These are phyloP conservation scores for Abrus pulchellus DNA, from an alignment of 306 rosid species.

Conservation along the genomic window DNA sequence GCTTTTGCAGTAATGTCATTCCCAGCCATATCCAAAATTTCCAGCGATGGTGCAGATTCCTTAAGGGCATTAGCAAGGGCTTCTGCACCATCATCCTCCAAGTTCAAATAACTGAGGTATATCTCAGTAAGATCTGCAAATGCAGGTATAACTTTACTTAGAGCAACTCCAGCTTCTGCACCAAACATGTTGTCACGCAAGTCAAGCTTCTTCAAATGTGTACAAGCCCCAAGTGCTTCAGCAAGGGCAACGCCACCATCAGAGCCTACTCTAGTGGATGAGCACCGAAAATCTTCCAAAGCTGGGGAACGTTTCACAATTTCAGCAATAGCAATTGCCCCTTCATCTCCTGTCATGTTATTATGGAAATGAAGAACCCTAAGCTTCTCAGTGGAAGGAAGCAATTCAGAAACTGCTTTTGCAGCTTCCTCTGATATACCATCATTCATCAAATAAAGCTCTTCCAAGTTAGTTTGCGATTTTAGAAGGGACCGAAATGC, in stretches of 20 bases:
- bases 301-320: constrained; percentile 69
- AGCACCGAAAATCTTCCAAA: constrained; percentile 86
- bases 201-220: constrained; percentile 79
- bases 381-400: constrained; percentile 86
- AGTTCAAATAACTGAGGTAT: constrained; percentile 83
- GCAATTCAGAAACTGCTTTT: constrained; percentile 80
- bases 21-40: constrained; percentile 85
- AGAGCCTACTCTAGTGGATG: constrained; percentile 86
- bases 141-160: constrained; percentile 69
- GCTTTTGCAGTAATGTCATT: constrained; percentile 77
- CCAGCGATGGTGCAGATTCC: constrained; percentile 77
- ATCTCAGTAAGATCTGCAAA: constrained; percentile 73
- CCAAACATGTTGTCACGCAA: constrained; percentile 96
- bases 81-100: constrained; percentile 86
- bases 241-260: constrained; percentile 86
- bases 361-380: constrained; percentile 89
- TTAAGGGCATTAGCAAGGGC: constrained; percentile 73
- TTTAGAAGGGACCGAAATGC: constrained; percentile 78
- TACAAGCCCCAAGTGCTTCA: constrained; percentile 78
- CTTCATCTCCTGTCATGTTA: constrained; percentile 70
- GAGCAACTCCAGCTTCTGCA: constrained; percentile 79
- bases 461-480: constrained; percentile 78
- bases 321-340: constrained; percentile 76
- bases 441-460: constrained; percentile 91
- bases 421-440: constrained; percentile 98